Conservation (phyloP, 2,329 filamentous ascomycete genomes). For the Didymellaceae sp. region DNA sequence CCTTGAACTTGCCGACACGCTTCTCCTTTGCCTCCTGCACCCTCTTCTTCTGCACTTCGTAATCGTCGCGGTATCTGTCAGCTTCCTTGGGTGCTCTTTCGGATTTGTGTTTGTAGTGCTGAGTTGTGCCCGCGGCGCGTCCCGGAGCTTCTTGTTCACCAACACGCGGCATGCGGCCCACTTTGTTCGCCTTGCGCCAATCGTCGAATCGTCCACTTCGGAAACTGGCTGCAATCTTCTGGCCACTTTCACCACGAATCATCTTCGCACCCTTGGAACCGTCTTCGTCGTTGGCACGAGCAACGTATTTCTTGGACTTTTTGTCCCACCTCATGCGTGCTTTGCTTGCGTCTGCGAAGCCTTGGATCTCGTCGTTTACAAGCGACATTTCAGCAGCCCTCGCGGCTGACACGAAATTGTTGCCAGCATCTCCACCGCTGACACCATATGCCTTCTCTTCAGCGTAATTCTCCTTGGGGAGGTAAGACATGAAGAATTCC, state of each 20-base stretch:
- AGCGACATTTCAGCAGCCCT: constrained; percentile 90
- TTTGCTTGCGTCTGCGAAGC: constrained; percentile 78
- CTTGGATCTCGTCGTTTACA: constrained; percentile 83
- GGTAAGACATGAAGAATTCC: constrained; percentile 97
- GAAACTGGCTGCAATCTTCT: constrained; percentile 95
- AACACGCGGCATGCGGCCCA: constrained; percentile 78
- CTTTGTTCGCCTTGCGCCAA: constrained; percentile 86
- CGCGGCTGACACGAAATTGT: constrained; percentile 87
- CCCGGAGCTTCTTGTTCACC: constrained; percentile 74
- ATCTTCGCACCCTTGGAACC: constrained; percentile 77
- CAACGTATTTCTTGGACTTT: constrained; percentile 93
- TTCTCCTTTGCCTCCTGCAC: constrained; percentile 87
- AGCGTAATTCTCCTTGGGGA: constrained; percentile 79
- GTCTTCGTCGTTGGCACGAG: constrained; percentile 91
- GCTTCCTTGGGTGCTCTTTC: constrained; percentile 90
- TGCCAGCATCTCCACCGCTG: constrained; percentile 70
- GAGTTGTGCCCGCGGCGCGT: constrained; percentile 18
- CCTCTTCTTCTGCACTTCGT: constrained; percentile 86
- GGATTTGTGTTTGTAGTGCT: constrained; percentile 78
- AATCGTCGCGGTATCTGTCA: constrained; percentile 91
- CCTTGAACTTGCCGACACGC: constrained; percentile 74
- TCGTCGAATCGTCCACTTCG: constrained; percentile 90
- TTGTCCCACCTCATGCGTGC: constrained; percentile 93
- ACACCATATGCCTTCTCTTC: constrained; percentile 95
- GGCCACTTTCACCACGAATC: constrained; percentile 86